These are phyloP conservation scores for Calocybe indica DNA, from an alignment of 768 basidiomycete genomes.

Conservation along the genomic window DNA sequence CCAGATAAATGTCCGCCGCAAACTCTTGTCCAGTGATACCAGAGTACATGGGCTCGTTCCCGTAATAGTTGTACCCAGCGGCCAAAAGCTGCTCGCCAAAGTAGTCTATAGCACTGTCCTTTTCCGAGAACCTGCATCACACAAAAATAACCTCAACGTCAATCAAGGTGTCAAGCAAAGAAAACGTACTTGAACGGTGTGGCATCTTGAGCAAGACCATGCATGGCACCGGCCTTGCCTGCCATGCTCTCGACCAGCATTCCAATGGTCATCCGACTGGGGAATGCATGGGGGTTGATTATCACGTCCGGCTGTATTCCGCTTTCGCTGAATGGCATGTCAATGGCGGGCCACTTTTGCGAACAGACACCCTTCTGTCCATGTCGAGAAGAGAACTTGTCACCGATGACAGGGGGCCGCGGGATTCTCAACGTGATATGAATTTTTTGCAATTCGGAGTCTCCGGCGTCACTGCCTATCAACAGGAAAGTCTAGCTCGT, in stretches of 20 bases:
- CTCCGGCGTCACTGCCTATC: conserved; percentile 79
- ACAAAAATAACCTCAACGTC: conserved; percentile 2
- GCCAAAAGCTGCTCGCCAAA: conserved; percentile 93
- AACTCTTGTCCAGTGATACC: conserved; percentile 99
- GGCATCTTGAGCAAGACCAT: conserved; percentile 96
- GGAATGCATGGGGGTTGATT: conserved; percentile 99
- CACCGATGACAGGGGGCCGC: conserved; percentile 94
- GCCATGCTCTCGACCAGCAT: conserved; percentile 99
- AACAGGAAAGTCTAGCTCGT: conserved; percentile 1
- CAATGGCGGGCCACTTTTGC: conserved; percentile 96
- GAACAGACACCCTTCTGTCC: conserved; percentile 99
- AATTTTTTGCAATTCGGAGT: conserved; percentile 85
- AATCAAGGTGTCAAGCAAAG: conserved; percentile 9
- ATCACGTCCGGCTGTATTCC: conserved; percentile 99
- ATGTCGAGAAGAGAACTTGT: conserved; percentile 98
- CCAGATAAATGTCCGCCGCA: conserved; percentile 96
- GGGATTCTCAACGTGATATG: conserved; percentile 92
- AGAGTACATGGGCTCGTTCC: conserved; percentile 99
- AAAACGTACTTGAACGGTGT: conserved; percentile 89
- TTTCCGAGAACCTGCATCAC: conserved; percentile 75
- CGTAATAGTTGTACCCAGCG: conserved; percentile 97
- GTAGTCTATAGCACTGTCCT: conserved; percentile 96
- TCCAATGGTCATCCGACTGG: conserved; percentile 99
- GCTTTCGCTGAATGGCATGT: conserved; percentile 99
- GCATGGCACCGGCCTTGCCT: conserved; percentile 98